phyloP scores from a whole-genome alignment of 1,284 basidiomycete genomes.

The Tilletiaria anomala region DNA sequence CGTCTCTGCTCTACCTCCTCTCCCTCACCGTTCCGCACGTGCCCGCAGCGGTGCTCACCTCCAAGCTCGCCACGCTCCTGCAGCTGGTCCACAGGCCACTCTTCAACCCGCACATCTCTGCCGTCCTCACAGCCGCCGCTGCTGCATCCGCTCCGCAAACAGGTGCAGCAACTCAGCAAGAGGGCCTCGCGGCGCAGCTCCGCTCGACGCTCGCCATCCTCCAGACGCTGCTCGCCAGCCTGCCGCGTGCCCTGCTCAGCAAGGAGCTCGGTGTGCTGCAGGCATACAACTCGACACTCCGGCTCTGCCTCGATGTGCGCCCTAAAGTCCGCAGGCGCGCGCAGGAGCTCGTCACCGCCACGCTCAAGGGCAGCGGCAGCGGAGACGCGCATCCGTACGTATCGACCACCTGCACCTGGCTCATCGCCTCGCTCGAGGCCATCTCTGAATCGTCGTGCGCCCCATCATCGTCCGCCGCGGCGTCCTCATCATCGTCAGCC shows the following conservation, averaged over 20 bases:
- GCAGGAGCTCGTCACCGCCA: conserved; percentile 64
- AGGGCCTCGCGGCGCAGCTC: conserved; percentile 40
- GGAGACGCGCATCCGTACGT: conserved; percentile 64
- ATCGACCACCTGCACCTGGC: conserved; percentile 61
- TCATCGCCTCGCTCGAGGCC: conserved; percentile 53
- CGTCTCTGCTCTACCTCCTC: not conserved
- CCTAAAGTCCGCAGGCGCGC: conserved; percentile 89
- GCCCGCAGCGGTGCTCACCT: not conserved
- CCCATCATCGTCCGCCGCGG: conserved; percentile 12
- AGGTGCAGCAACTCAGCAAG: conserved; percentile 1
- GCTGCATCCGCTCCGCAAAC: conserved; percentile 2
- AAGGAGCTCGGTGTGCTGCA: conserved; percentile 17
- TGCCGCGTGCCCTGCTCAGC: conserved; percentile 44
- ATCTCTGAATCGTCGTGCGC: conserved; percentile 46
- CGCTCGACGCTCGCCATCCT: conserved; percentile 63
- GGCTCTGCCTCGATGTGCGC: conserved; percentile 67
- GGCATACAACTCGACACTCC: conserved; percentile 54
- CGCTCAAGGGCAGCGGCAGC: conserved; percentile 35
- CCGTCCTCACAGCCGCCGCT: conserved; percentile 20
- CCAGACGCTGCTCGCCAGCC: conserved; percentile 52
- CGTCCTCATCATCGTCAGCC: conserved; percentile 45
- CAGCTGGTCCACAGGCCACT: not conserved
- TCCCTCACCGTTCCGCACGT: not conserved
- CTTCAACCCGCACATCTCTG: conserved; percentile 3
- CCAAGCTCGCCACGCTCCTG: not conserved